A percentile compares a stretch with the other conserved stretches of the same genome.
Conservation (phyloP, 2,329 filamentous ascomycete genomes). For the Ambrosiella xylebori region DNA sequence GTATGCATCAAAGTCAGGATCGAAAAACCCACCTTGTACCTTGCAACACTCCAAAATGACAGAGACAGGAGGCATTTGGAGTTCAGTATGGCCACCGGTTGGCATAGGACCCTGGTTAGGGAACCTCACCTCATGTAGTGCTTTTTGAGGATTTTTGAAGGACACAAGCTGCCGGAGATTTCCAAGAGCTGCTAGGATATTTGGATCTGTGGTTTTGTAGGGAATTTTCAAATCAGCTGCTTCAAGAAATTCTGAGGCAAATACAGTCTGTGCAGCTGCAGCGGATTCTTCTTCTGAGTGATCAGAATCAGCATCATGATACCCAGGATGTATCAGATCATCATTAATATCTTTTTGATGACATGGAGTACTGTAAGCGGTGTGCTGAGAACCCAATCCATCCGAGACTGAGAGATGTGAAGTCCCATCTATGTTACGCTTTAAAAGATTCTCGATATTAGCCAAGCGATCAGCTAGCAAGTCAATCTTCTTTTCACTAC, state of each 20-base stretch:
- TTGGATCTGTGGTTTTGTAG: conserved; percentile 28
- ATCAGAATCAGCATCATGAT: neutral
- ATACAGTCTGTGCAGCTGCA: conserved; percentile 33
- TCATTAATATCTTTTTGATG: neutral
- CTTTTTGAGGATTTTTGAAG: conserved; percentile 28
- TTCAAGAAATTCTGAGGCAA: conserved; percentile 37
- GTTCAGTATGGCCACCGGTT: conserved; percentile 28
- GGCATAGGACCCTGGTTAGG: conserved; percentile 29
- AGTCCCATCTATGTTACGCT: neutral
- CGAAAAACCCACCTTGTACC: neutral
- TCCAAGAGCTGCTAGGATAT: conserved; percentile 34
- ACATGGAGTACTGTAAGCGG: too few species aligned
- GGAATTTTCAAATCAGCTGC: conserved; percentile 32
- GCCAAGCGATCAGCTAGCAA: conserved; percentile 28
- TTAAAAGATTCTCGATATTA: conserved; percentile 28
- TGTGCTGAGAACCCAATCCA: conserved; percentile 17
- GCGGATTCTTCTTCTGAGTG: conserved; percentile 31
- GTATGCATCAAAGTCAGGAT: neutral
- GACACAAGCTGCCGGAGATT: conserved; percentile 35
- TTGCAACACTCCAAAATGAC: conserved; percentile 5
- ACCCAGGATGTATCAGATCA: neutral
- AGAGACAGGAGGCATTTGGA: conserved; percentile 32
- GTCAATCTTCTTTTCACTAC: conserved; percentile 36
- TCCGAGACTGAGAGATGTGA: neutral
- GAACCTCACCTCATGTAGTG: conserved; percentile 28